A percentile compares a stretch with the other conserved stretches of the same genome.
phyloP scores from a whole-genome alignment of 495 filamentous ascomycete species.

The Sporormia fimetaria region DNA sequence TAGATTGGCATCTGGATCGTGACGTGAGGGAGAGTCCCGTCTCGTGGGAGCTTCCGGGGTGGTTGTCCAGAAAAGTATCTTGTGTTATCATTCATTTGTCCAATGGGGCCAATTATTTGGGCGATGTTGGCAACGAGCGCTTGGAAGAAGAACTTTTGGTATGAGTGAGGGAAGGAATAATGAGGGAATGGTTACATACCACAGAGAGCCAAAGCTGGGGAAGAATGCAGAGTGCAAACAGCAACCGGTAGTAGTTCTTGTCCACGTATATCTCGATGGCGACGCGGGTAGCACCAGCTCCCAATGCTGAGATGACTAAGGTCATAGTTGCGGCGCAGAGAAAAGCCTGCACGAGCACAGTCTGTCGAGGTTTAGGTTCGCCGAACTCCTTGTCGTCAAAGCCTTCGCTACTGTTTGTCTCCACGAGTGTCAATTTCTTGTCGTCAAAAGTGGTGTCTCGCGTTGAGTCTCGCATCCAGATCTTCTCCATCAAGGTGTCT shows the following conservation, averaged over 20 bases:
- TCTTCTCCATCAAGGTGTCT: slow-evolving; percentile 38
- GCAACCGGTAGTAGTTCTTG: slow-evolving; percentile 37
- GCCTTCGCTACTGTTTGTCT: no score
- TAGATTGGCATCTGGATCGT: slow-evolving; percentile 70
- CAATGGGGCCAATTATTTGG: slow-evolving; percentile 50
- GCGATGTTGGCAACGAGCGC: slow-evolving; percentile 44
- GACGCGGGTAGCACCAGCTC: slow-evolving; percentile 44
- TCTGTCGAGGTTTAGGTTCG: slow-evolving; percentile 33
- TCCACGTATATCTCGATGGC: slow-evolving; percentile 45
- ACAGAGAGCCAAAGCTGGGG: slow-evolving; percentile 47
- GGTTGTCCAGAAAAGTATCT: slow-evolving; percentile 49
- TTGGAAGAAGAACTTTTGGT: slow-evolving; percentile 48
- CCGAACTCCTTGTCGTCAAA: slow-evolving; percentile 17
- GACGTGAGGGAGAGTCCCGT: slow-evolving; percentile 49
- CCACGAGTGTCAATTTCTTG: slow-evolving; percentile 32
- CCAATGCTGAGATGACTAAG: slow-evolving; percentile 43
- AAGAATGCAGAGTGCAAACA: slow-evolving; percentile 37
- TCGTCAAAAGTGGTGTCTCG: slow-evolving; percentile 23
- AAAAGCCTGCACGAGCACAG: slow-evolving; percentile 41
- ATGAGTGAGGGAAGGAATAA: slow-evolving; percentile 8
- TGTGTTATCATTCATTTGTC: slow-evolving; percentile 44
- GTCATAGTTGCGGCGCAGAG: slow-evolving; percentile 41
- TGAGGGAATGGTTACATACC: slow-evolving; percentile 30
- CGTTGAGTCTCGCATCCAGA: slow-evolving; percentile 27
- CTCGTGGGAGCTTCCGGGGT: slow-evolving; percentile 37